Evolutionary conservation across 2,329 filamentous ascomycete species (phyloP).

Genomic region (Penicillium sp.): DNA sequence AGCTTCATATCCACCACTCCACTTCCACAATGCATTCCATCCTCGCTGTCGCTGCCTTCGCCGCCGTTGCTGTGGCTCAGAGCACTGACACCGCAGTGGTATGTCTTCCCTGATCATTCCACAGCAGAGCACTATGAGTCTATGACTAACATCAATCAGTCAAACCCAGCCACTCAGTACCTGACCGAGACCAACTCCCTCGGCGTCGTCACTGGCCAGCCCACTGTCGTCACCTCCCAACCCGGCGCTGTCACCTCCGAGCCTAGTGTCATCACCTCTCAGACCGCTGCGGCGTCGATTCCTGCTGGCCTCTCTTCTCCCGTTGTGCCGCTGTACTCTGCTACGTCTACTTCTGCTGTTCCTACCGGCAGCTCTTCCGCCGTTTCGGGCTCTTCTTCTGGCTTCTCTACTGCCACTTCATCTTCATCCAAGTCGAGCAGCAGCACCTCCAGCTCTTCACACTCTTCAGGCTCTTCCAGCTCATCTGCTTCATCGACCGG

Average conservation of each 20-base stretch:
- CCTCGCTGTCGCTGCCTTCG: constrained; percentile 40
- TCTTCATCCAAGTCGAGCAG: constrained; percentile 15
- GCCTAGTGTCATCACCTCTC: constrained; percentile 30
- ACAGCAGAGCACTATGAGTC: not conserved
- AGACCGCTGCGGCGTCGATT: constrained; percentile 37
- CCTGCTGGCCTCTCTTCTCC: constrained; percentile 37
- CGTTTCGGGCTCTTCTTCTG: constrained; percentile 17
- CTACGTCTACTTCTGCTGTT: constrained; percentile 16
- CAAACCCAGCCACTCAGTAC: constrained; percentile 43
- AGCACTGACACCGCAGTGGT: constrained; percentile 10
- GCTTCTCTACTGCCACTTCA: constrained; percentile 11
- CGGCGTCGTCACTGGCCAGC: constrained; percentile 49
- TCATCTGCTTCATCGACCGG: constrained; percentile 16
- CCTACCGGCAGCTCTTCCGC: constrained; percentile 19
- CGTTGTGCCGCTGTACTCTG: constrained; percentile 20
- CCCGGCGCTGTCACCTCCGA: constrained; percentile 30
- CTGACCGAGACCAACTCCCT: constrained; percentile 47
- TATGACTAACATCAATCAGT: constrained; percentile 21
- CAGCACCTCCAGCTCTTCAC: constrained; percentile 19
- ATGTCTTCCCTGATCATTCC: not conserved
- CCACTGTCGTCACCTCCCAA: constrained; percentile 32
- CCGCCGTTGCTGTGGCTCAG: constrained; percentile 41
- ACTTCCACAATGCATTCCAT: constrained; percentile 44
- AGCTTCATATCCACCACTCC: constrained; percentile 8
- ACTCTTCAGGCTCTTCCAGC: constrained; percentile 18